A percentile compares a stretch with the other conserved stretches of the same genome.
These are phyloP conservation scores for Apostasia shenzhenica DNA, from an alignment of 106 monocot genomes.

Conservation along the genomic window DNA sequence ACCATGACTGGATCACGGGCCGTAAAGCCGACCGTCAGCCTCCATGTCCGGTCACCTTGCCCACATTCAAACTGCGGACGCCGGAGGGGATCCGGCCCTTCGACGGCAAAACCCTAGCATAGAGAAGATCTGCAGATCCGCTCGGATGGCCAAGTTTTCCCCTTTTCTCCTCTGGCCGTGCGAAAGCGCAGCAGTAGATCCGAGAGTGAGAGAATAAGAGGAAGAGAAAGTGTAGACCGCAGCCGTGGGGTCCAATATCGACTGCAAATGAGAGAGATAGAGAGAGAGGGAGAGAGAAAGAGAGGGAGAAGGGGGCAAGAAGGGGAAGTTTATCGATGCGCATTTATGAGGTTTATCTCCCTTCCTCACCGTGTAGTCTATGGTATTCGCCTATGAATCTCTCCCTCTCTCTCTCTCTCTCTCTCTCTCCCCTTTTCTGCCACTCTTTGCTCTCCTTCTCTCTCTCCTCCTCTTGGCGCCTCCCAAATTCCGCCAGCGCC, in stretches of 20 bases:
- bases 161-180: not conserved
- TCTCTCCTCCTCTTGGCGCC: too few species aligned
- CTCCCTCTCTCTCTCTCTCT: too few species aligned
- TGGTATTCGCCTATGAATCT: too few species aligned
- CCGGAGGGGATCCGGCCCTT: not conserved
- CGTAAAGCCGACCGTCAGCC: not conserved
- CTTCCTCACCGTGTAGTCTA: too few species aligned
- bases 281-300: not conserved
- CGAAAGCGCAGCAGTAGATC: not conserved
- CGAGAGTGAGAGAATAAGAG: not conserved
- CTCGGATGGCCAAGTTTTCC: not conserved
- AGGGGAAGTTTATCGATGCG: not conserved
- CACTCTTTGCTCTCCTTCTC: too few species aligned
- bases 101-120: not conserved
- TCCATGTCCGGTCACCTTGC: slow-evolving; percentile 5
- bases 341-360: slow-evolving; percentile 5
- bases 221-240: not conserved
- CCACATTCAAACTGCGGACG: not conserved
- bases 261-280: not conserved
- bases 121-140: slow-evolving; percentile 5
- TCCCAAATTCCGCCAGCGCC: too few species aligned
- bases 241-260: slow-evolving; percentile 4
- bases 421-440: too few species aligned
- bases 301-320: not conserved
- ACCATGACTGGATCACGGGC: not conserved